Conservation (phyloP, 805 yeast species). For the Lachancea fermentati region DNA sequence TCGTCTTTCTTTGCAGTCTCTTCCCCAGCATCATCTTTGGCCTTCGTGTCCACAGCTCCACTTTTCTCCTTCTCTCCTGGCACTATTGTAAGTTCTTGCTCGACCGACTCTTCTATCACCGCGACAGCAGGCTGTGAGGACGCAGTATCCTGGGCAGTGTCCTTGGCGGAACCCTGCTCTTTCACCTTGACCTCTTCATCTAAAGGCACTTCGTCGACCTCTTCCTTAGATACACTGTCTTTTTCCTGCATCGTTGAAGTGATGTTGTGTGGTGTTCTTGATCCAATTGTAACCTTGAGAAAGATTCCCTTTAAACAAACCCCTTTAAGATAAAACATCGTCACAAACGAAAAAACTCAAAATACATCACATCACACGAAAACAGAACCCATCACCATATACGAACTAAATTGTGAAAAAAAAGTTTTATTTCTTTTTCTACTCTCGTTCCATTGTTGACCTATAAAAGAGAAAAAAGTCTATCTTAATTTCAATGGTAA, state of each 20-base stretch:
- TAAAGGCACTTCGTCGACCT: slow-evolving; percentile 7
- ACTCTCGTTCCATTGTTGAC: too few relatives aligned
- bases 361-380: too few relatives aligned
- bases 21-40: background rate
- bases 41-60: background rate
- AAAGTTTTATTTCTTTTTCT: too few relatives aligned
- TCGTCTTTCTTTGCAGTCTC: slow-evolving; percentile 11
- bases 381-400: too few relatives aligned
- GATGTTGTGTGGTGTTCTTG: background rate
- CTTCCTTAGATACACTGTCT: background rate
- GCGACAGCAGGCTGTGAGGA: background rate
- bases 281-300: background rate
- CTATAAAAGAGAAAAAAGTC: background rate
- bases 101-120: background rate
- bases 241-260: background rate
- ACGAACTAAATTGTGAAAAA: too few relatives aligned
- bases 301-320: background rate
- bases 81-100: background rate
- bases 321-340: background rate
- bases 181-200: slow-evolving; percentile 1
- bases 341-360: background rate
- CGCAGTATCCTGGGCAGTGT: background rate
- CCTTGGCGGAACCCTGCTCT: background rate
- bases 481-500: too few relatives aligned
- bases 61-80: background rate